Conservation (phyloP, 129 eudicot genomes). For the Scalesia atractyloides region DNA sequence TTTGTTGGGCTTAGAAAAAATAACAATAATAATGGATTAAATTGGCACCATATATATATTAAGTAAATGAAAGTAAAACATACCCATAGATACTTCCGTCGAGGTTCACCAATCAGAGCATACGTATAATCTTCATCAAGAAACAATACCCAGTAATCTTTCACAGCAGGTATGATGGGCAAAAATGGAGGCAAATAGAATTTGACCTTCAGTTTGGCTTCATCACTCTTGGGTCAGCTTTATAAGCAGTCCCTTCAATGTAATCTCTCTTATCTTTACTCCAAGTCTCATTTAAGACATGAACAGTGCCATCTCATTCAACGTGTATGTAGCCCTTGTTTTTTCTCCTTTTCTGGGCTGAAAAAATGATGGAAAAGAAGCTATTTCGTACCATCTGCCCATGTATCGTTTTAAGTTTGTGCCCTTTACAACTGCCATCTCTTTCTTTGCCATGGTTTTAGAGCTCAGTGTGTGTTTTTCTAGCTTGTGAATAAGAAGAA, state of each 20-base stretch:
- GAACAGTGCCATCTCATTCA: conserved; percentile 61
- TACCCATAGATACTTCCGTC: conserved; percentile 66
- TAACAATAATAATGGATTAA: no score
- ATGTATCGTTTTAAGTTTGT: conserved; percentile 60
- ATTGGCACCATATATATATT: no score
- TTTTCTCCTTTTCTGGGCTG: conserved; percentile 72
- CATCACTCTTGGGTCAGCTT: conserved; percentile 77
- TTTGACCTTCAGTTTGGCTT: conserved; percentile 86
- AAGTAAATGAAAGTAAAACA: conserved; percentile 14
- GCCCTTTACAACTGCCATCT: conserved; percentile 71
- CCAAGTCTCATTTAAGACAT: conserved; percentile 93
- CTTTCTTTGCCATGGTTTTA: conserved; percentile 51
- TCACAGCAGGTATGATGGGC: conserved; percentile 75
- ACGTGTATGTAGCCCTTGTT: conserved; percentile 80
- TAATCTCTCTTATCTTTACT: conserved; percentile 59
- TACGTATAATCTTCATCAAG: conserved; percentile 68
- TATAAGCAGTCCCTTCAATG: conserved; percentile 81
- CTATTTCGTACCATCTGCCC: conserved; percentile 97
- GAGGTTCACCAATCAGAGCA: conserved; percentile 81
- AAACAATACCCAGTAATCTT: conserved; percentile 84
- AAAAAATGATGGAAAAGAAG: conserved; percentile 66
- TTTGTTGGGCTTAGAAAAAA: no score
- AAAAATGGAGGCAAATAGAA: conserved; percentile 91
- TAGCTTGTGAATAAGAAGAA: not conserved
- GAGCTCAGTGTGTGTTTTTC: not conserved